These are phyloP conservation scores for Lentinula edodes DNA, from an alignment of 768 basidiomycete species.

Conservation along the genomic window DNA sequence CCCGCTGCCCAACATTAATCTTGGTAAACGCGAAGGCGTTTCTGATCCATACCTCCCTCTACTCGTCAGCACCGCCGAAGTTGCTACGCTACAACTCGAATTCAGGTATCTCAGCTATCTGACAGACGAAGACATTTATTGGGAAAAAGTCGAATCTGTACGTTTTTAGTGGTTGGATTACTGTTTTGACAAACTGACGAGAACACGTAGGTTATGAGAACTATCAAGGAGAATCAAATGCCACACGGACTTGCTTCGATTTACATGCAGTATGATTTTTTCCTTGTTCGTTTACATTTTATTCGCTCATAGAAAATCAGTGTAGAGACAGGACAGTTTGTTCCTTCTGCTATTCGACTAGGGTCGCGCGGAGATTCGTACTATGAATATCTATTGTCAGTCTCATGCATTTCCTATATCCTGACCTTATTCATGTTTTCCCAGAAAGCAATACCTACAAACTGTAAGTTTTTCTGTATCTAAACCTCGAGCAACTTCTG, in stretches of 20 bases:
- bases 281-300: neutral
- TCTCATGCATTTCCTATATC: neutral
- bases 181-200: neutral
- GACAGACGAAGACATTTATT: conserved; percentile 74
- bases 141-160: conserved; percentile 76
- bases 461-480: conserved; percentile 41
- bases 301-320: conserved; percentile 9
- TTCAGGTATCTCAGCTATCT: conserved; percentile 81
- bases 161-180: neutral
- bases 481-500: neutral
- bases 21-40: conserved; percentile 54
- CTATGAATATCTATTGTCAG: conserved; percentile 85
- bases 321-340: conserved; percentile 34
- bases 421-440: neutral
- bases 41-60: conserved; percentile 54
- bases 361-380: conserved; percentile 92
- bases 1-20: conserved; percentile 76
- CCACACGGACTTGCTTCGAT: conserved; percentile 79
- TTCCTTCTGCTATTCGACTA: conserved; percentile 73
- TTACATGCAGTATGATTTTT: conserved; percentile 65
- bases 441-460: conserved; percentile 75
- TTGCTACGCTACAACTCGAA: conserved; percentile 86
- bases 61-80: conserved; percentile 77
- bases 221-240: conserved; percentile 57
- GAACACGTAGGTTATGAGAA: conserved; percentile 49